Evolutionary conservation across 2,329 filamentous ascomycete species (phyloP), one percentile per base, ranked within the genome.

Genomic region (Lasiodiplodia theobromae): DNA sequence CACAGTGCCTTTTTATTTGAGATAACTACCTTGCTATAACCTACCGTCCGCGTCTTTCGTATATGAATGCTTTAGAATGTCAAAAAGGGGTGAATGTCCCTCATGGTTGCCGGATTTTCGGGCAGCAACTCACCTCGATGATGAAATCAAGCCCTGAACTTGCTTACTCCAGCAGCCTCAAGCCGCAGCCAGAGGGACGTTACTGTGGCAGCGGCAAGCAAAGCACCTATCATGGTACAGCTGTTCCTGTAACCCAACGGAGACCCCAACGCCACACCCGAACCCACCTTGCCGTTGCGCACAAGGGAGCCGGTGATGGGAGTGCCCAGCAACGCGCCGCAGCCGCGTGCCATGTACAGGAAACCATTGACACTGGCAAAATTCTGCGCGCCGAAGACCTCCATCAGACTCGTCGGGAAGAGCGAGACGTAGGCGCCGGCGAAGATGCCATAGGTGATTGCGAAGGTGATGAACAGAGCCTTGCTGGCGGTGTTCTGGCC

Each of bases 381-480:
- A 31, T 80, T 71, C 67, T 79, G 73, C 14, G 77, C 72, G 4
- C 79, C 79, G 60, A 81, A 81, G 4, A 81, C 69, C 67, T 81
- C 79, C 16, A 81, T 76, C 57, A 81, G 69, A 18, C 77, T 52
- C 3, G 80, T 76, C 0, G 81, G 80, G 7, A 52, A 52, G 5
- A 85, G 67, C 11, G 75, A 78, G 23, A 85, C 82, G 57, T 85
- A 81, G 0, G 79, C 78, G 7, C 83, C 83, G 0, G 79, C 82
- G 75, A 83, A 84, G 76, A 85, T 84, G 0, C 83, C 83, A 68
- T 84, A 85, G 11, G 84, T 78, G 0, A 78, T 76, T 66, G 79
- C 77, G 25, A 84, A 74, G 49, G 74, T 68, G 23, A 80, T 73
- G 51, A 80, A 79, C 18, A 81, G 72, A 1, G 25, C 49, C 34